Percentiles rank a stretch among this genome's conserved stretches.
phyloP scores from a whole-genome alignment of 306 rosid genomes.

The Oxytropis ochrocephala region DNA sequence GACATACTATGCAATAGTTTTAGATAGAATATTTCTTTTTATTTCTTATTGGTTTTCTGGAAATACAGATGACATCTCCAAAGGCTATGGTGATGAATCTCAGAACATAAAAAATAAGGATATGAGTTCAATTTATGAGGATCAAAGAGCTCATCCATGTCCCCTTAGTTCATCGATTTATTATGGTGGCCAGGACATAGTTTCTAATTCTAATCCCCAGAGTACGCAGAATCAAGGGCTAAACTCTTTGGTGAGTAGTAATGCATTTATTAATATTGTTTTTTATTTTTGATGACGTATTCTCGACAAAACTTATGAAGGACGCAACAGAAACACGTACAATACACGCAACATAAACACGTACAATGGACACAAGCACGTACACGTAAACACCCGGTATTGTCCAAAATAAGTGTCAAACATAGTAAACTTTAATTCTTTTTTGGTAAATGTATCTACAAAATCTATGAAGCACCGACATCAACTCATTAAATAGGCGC shows the following conservation, averaged over 20 bases:
- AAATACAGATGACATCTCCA: conserved; percentile 34
- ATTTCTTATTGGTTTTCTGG: neutral
- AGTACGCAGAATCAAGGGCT: conserved; percentile 23
- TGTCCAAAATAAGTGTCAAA: too few relatives aligned
- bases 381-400: too few relatives aligned
- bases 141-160: conserved; percentile 73
- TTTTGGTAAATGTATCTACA: neutral
- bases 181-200: conserved; percentile 83
- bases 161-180: conserved; percentile 78
- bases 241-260: conserved; percentile 39
- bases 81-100: conserved; percentile 28
- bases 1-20: neutral
- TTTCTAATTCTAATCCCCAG: conserved; percentile 32
- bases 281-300: too few relatives aligned
- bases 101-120: conserved; percentile 31
- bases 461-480: too few relatives aligned
- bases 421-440: neutral
- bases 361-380: too few relatives aligned
- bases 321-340: too few relatives aligned
- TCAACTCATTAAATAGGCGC: too few relatives aligned
- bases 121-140: conserved; percentile 41
- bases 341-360: too few relatives aligned
- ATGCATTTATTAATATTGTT: neutral
- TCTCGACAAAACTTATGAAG: too few relatives aligned
- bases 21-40: neutral